Percentiles rank a stretch among this genome's conserved stretches.
Conservation (phyloP, 129 eudicot genomes). For the Daucus carota region DNA sequence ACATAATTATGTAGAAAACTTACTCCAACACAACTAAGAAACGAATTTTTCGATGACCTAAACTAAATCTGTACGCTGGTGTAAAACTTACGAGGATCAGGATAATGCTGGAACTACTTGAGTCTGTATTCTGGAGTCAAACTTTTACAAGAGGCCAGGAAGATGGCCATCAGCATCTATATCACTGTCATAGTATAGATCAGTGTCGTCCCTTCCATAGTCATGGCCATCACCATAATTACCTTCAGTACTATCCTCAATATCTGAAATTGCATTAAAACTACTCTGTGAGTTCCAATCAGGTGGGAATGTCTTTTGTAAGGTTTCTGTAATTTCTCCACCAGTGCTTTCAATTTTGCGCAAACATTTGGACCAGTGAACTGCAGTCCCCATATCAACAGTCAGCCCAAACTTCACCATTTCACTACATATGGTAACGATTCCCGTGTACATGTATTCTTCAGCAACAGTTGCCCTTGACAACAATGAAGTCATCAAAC, state of each 20-base stretch:
- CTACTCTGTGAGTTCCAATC: conserved; percentile 72
- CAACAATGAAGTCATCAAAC: conserved; percentile 77
- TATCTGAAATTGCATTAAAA: conserved; percentile 28
- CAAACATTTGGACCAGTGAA: conserved; percentile 80
- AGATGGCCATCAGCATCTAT: conserved; percentile 3
- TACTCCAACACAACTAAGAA: too few species aligned
- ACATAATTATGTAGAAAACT: too few species aligned
- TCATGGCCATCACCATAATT: conserved; percentile 12
- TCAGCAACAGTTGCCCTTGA: conserved; percentile 85
- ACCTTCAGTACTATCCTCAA: conserved; percentile 17
- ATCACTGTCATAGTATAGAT: not conserved
- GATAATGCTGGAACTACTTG: not conserved
- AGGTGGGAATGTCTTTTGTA: conserved; percentile 93
- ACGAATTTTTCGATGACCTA: too few species aligned
- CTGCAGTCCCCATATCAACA: conserved; percentile 92
- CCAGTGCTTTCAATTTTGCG: conserved; percentile 77
- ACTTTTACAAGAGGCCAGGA: not conserved
- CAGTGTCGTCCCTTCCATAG: conserved; percentile 12
- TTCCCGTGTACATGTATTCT: conserved; percentile 61
- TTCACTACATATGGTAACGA: conserved; percentile 54
- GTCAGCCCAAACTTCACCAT: conserved; percentile 64
- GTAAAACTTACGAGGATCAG: not conserved
- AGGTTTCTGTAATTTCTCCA: conserved; percentile 79
- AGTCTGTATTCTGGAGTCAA: not conserved
- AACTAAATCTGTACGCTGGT: too few species aligned